Percentiles rank a stretch among this genome's conserved stretches.
These are phyloP conservation scores for Neonectria neomacrospora DNA, from an alignment of 2,329 filamentous ascomycete genomes.

Conservation along the genomic window DNA sequence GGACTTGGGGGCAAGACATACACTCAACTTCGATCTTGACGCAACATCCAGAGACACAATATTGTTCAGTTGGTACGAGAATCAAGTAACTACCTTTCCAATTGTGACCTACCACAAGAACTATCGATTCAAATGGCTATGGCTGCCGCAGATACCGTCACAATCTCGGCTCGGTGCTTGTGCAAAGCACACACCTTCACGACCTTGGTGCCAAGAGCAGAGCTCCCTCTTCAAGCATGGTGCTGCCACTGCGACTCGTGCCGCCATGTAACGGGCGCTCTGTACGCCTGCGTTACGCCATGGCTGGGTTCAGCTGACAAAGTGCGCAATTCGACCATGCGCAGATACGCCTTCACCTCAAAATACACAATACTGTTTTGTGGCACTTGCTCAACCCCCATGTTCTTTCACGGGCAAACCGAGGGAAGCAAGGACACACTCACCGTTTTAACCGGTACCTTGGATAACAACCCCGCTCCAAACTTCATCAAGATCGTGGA, in stretches of 20 bases:
- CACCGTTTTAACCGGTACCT: constrained; percentile 52
- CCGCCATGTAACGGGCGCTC: constrained; percentile 57
- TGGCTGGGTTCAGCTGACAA: constrained; percentile 38
- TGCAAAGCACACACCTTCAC: constrained; percentile 57
- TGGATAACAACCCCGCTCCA: constrained; percentile 45
- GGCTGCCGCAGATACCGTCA: not conserved
- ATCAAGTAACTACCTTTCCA: not conserved
- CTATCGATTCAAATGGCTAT: not conserved
- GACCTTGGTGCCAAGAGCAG: constrained; percentile 44
- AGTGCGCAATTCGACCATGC: constrained; percentile 43
- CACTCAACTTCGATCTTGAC: not conserved
- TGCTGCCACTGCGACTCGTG: constrained; percentile 64
- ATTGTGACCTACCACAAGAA: too few relatives aligned
- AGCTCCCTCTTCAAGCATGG: constrained; percentile 54
- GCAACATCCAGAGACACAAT: not conserved
- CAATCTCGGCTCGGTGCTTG: constrained; percentile 53
- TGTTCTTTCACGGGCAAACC: constrained; percentile 54
- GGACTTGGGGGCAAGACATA: not conserved
- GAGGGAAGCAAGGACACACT: constrained; percentile 22
- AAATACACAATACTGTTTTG: constrained; percentile 54
- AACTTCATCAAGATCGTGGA: constrained; percentile 48
- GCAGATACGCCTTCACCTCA: constrained; percentile 51
- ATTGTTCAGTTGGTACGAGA: not conserved
- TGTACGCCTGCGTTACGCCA: constrained; percentile 46
- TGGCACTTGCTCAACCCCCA: constrained; percentile 53